Base-by-base conservation (phyloP, 2,329 filamentous ascomycete species). In the Dothiorella sarmentorum region DNA sequence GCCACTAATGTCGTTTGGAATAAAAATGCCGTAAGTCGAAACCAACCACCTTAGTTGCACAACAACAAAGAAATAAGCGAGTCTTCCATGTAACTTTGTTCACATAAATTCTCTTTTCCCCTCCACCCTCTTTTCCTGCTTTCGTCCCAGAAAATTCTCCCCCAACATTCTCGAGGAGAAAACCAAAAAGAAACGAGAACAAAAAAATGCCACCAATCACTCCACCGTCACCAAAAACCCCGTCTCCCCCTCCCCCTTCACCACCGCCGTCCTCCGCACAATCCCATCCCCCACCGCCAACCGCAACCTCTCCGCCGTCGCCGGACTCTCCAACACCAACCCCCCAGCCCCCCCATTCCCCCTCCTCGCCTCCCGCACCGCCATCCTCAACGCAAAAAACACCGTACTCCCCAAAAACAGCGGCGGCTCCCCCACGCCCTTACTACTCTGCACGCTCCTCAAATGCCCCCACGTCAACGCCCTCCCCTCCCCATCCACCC, bases 341-440 rank as follows among this genome's bases (percentile, higher is more conserved):
- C 90, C 69, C 37, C 13, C 18, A 1, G 85, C 84, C 24, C 78
- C 73, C 29, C 68, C 66, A 59, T 73, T 72, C 69, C 70, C 83
- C 63, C 73, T 78, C 62, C 91, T 80, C 26, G 90, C 90, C 11
- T 85, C 83, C 74, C 86, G 87, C 44, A 95, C 77, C 20, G 91
- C 91, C 72, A 95, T 90, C 38, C 91, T 80, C 62, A 96, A 87
- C 1, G 90, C 91, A 69, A 96, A 96, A 77, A 95, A 94, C 0
- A 94, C 90, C 0, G 84, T 82, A 61, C 85, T 87, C 11, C 90
- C 91, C 83, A 96, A 82, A 71, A 95, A 96, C 27, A 88, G 68
- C 0, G 85, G 85, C 22, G 85, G 85, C 67, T 88, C 85, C 0
- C 85, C 90, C 2, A 94, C 88, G 7, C 90, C 91, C 29, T 91